Base-by-base conservation (phyloP, 2,329 filamentous ascomycete genomes). In the Botrytis sinoallii region DNA sequence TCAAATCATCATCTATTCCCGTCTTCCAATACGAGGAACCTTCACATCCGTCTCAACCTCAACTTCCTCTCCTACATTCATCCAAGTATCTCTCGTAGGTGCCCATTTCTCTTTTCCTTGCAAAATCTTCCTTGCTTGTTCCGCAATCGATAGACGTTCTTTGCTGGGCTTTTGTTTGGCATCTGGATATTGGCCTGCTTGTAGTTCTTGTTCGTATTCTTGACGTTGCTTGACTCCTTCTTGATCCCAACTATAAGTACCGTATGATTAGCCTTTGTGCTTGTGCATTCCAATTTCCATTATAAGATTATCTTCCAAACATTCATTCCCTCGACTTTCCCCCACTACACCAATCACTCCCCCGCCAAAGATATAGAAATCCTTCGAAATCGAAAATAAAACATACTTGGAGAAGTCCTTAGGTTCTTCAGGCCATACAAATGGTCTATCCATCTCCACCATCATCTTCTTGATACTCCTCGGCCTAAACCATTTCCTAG, bases 401-500 rank as follows among this genome's bases (percentile, higher is more conserved):
- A 85, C 86, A 74, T 84, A 94, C 81, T 85, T 83, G 73, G 86
- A 82, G 75, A 88, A 85, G 81, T 92, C 87, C 76, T 86, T 83
- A 7, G 93, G 92, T 77, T 85, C 83, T 76, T 90, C 87, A 1
- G 96, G 96, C 92, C 93, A 98, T 73, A 93, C 90, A 85, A 99
- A 99, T 7, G 95, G 93, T 85, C 91, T 85, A 75, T 88, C 89
- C 85, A 99, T 88, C 86, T 98, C 93, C 63, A 97, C 93, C 60
- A 92, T 97, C 96, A 99, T 99, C 83, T 91, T 92, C 88, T 99
- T 99, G 80, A 91, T 88, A 68, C 90, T 85, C 76, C 88, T 86
- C 40, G 93, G 92, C 38, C 95, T 89, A 82, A 90, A 91, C 86
- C 89, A 90, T 75, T 86, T 75, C 87, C 86, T 79, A 83, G 85